Conservation (phyloP, 2,329 filamentous ascomycete genomes). For the Aureobasidium zeae region DNA sequence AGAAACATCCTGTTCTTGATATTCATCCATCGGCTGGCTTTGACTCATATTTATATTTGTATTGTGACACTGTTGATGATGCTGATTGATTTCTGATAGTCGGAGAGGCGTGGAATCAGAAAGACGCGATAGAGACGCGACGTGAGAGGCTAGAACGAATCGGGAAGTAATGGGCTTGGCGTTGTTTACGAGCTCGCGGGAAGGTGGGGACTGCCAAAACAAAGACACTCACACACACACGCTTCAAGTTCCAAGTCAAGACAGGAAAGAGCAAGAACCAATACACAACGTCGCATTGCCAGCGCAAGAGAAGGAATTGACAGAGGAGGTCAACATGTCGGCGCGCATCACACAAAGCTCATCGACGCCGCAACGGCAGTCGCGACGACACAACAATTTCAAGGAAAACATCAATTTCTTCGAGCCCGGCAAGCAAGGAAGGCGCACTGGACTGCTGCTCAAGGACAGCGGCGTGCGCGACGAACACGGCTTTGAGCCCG, state of each 20-base stretch:
- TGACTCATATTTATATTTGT: conserved; percentile 18
- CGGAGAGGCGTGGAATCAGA: not conserved
- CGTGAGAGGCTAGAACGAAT: not conserved
- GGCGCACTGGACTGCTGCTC: conserved; percentile 81
- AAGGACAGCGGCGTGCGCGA: conserved; percentile 73
- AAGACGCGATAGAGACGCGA: not conserved
- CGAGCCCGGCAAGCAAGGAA: conserved; percentile 32
- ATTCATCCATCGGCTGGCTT: conserved; percentile 24
- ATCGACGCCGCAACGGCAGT: conserved; percentile 16
- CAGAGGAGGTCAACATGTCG: not conserved
- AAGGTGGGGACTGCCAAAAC: not conserved
- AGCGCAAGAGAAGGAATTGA: not conserved
- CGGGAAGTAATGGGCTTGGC: conserved; percentile 9
- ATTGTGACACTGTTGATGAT: not conserved
- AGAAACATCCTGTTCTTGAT: conserved; percentile 22
- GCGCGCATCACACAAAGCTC: conserved; percentile 7
- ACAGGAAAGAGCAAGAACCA: not conserved
- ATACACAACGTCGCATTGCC: conserved; percentile 1
- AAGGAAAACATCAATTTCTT: conserved; percentile 20
- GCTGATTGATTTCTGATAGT: not conserved
- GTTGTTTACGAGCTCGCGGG: conserved; percentile 4
- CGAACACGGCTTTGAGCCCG: conserved; percentile 82
- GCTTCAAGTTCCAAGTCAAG: not conserved
- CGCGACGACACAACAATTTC: conserved; percentile 17
- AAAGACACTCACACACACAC: not conserved